Evolutionary conservation across 495 filamentous ascomycete genomes (phyloP), one percentile per base, ranked within the genome.

Genomic region (Xylaria acuta): DNA sequence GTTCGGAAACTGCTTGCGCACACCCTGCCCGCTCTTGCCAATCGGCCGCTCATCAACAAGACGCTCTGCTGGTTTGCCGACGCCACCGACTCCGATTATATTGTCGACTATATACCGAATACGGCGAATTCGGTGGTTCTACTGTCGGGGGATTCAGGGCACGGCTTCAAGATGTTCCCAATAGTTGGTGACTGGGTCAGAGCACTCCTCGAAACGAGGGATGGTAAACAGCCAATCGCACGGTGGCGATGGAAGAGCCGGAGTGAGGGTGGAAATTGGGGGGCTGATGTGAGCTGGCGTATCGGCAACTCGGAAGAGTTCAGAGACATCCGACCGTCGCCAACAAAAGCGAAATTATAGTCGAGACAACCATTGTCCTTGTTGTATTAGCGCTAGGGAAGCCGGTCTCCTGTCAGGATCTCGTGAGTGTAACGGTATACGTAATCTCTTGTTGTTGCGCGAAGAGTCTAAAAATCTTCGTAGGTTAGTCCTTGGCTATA

Each of bases 141-240:
- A n/a, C 70, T 85, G 9, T 85, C 84, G 5, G 87, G 86, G 16
- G 87, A 87, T 63, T 87, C 85, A 25, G 86, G 83, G 5, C 86
- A 89, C 74, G 85, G 78, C 4, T 89, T 90, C 75, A 89, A 89
- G 78, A 87, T 88, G 84, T 78, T 89, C 49, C 88, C 88, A 1
- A 80, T 87, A 70, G 74, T 87, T 25, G 88, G 88, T 0, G 74
- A 78, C 25, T 87, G 83, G 81, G 83, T 89, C 75, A 82, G 64
- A 75, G 74, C 77, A 5, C 47, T 78, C 45, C 32, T 60, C 4
- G 56, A 38, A 36, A 1, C 78, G 9, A 67, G 76, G 47, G 76
- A 64, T 34, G 78, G 74, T 9, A 30, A 65, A n/a, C 78, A 77
- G 64, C 64, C 67, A 14, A 70, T 51, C 30, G 51, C 38, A 34